These are phyloP conservation scores for Takashimella koratensis DNA, from an alignment of 1,284 basidiomycete species.

Conservation along the genomic window DNA sequence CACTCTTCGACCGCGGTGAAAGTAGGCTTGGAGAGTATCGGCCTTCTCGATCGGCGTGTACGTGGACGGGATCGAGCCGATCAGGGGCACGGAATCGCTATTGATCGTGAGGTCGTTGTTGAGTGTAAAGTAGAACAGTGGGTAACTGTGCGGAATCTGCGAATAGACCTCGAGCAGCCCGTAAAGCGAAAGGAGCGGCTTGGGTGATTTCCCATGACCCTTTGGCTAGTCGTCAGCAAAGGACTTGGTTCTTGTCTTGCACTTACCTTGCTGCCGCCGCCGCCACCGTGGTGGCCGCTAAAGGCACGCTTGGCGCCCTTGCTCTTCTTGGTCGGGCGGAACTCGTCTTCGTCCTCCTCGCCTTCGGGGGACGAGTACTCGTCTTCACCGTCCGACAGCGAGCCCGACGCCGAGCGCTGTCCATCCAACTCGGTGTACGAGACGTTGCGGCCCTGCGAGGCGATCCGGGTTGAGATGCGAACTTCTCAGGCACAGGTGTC, in stretches of 20 bases:
- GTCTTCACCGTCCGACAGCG: conserved; percentile 18
- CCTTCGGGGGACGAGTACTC: conserved; percentile 18
- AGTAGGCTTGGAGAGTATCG: conserved; percentile 34
- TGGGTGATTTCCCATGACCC: conserved; percentile 1
- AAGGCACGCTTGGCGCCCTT: conserved; percentile 17
- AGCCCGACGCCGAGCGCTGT: conserved; percentile 15
- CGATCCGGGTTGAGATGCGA: conserved; percentile 38
- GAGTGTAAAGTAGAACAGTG: conserved; percentile 47
- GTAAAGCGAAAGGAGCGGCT: conserved; percentile 31
- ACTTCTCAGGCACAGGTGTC: conserved; percentile 21
- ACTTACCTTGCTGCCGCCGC: conserved; percentile 19
- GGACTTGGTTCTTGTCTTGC: neutral
- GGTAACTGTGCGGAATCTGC: conserved; percentile 35
- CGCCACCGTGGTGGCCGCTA: conserved; percentile 11
- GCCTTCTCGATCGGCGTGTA: conserved; percentile 37
- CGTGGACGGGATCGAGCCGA: conserved; percentile 44
- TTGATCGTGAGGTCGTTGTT: conserved; percentile 44
- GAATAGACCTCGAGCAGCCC: conserved; percentile 39
- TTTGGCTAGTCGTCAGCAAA: neutral
- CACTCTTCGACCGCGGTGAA: conserved; percentile 41
- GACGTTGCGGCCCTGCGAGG: conserved; percentile 33
- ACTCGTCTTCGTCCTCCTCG: conserved; percentile 37
- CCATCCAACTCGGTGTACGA: conserved; percentile 42
- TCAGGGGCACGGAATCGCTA: conserved; percentile 43
- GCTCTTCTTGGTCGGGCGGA: conserved; percentile 28